A percentile compares a stretch with the other conserved stretches of the same genome.
These are phyloP conservation scores for Kuraishia hungarica DNA, from an alignment of 805 yeast species.

Conservation along the genomic window DNA sequence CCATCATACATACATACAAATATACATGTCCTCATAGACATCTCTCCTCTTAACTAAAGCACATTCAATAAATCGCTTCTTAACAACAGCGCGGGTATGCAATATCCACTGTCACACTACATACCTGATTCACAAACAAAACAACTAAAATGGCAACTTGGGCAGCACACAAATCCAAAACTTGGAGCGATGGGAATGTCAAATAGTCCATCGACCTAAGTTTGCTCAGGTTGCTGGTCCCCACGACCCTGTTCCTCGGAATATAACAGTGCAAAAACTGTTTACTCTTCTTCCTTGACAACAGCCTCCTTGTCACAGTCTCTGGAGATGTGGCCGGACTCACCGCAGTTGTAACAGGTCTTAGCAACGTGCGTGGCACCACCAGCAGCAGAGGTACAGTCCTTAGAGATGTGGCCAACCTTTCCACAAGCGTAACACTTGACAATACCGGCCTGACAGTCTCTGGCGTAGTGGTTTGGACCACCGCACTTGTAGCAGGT, in stretches of 20 bases:
- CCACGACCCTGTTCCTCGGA: not conserved
- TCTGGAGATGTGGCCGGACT: slow-evolving; percentile 82
- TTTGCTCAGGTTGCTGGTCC: too few relatives aligned
- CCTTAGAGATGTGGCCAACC: slow-evolving; percentile 83
- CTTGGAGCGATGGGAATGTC: not conserved
- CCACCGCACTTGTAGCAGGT: slow-evolving; percentile 90
- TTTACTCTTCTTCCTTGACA: not conserved
- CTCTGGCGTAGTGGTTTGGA: slow-evolving; percentile 89
- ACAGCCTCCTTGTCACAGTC: slow-evolving; percentile 36
- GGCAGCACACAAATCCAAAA: not conserved
- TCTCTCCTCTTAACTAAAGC: not conserved
- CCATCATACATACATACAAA: not conserved
- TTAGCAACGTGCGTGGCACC: slow-evolving; percentile 35
- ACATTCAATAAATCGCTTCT: not conserved
- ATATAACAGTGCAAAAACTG: not conserved
- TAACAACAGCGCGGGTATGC: not conserved
- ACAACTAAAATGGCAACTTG: not conserved
- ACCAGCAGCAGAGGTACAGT: slow-evolving; percentile 54
- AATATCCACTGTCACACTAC: not conserved
- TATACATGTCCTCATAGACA: not conserved
- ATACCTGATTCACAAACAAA: not conserved
- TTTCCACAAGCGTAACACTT: slow-evolving; percentile 93
- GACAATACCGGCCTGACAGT: slow-evolving; percentile 62
- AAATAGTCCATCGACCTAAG: not conserved
- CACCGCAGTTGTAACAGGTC: slow-evolving; percentile 68